Conservation (phyloP, 2,329 filamentous ascomycete species). For the Thelonectria blattea region DNA sequence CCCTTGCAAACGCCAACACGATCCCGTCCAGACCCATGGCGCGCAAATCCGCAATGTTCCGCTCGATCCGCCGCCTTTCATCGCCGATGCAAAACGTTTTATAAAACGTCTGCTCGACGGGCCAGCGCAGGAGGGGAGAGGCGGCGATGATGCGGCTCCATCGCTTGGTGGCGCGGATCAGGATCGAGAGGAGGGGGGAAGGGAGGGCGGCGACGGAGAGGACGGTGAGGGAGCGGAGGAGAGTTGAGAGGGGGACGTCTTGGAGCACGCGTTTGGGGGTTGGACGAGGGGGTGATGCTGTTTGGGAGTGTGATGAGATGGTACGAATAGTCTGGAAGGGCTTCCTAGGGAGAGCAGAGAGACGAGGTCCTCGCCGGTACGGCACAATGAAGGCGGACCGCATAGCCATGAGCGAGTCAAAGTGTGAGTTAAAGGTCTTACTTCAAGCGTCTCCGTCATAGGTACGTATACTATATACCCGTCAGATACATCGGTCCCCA, state of each 20-base stretch:
- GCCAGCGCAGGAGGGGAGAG: neutral
- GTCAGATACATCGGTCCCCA: constrained; percentile 5
- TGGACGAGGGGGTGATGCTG: neutral
- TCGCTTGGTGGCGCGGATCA: neutral
- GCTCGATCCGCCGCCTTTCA: neutral
- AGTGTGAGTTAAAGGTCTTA: neutral
- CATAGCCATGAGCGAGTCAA: neutral
- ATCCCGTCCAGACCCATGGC: too few species aligned
- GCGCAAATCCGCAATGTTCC: neutral
- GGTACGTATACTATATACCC: neutral
- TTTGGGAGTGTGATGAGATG: neutral
- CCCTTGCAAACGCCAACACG: too few species aligned
- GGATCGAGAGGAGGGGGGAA: neutral
- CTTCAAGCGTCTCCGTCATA: neutral
- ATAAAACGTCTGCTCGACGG: neutral
- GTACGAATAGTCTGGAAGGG: neutral
- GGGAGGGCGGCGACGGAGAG: neutral
- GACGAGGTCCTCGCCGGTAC: neutral
- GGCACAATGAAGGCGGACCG: neutral
- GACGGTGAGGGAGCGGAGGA: neutral
- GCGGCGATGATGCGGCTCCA: neutral
- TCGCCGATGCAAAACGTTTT: neutral
- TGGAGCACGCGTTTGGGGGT: neutral
- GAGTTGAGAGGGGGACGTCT: neutral
- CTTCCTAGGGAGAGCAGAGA: neutral